Evolutionary conservation across 2,329 filamentous ascomycete genomes (phyloP), one percentile per base, ranked within the genome.

Genomic region (Fusarium pseudoanthophilum): DNA sequence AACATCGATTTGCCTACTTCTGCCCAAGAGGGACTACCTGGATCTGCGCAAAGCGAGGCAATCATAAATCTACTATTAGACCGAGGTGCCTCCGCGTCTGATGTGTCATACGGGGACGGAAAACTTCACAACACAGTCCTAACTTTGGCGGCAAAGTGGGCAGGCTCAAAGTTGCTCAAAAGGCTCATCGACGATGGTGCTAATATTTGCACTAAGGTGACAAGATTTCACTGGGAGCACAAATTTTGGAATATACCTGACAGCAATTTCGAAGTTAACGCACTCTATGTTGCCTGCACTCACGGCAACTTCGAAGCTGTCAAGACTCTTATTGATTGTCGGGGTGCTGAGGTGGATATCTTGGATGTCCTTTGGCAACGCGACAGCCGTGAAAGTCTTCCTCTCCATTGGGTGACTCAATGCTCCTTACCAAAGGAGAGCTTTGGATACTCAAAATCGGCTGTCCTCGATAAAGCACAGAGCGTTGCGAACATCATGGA

Each of bases 381-480:
- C 18, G 60, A 63, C 14, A 16, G 3, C 30, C 34, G 26, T 39
- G 60, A 53, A 24, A 32, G 34, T 0, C 15, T 36, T 59, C 36
- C 60, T 20, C 11, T 63, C 1, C 60, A 63, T 1, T 63, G 53
- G 60, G 52, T 24, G 2, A 10, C 42, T 20, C 42, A 24, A 59
- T 26, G 5, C 6, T 4, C 16, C 1, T 4, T 46, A 3, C 18
- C 1, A 9, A 16, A 7, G 4, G 16, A 26, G 0, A 24, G 2
- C 16, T 14, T 18, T 16, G 14, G 16, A 15, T 30, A 46, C 2
- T 18, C 24, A 8, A 26, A 20, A n/a, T 20, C n/a, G 13, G 21
- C 26, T 4, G 1, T 40, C 28, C 14, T 1, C 8, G 60, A 48
- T 28, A 63, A 28, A 11, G 52, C 57, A 34, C 21, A 3, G 21